These are phyloP conservation scores for Colletotrichum gigasporum DNA, from an alignment of 2,329 filamentous ascomycete species.

Conservation along the genomic window DNA sequence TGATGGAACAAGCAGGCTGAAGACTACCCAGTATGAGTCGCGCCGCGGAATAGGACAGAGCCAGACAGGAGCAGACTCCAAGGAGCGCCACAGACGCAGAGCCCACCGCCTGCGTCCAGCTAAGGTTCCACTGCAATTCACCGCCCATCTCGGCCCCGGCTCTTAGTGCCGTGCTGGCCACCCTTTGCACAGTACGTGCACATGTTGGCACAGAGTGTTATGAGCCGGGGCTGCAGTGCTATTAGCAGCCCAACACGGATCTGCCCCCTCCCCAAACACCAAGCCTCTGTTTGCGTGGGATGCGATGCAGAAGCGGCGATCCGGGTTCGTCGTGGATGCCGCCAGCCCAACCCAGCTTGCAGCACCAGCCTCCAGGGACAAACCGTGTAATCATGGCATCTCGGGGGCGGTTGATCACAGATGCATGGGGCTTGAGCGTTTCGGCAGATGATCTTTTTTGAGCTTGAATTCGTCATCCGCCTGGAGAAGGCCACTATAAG, in stretches of 20 bases:
- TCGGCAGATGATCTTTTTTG: slow-evolving; percentile 23
- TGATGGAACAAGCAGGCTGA: not conserved
- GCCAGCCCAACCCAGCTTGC: too few relatives aligned
- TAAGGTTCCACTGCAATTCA: too few relatives aligned
- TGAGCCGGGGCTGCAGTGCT: not conserved
- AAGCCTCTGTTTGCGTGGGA: slow-evolving; percentile 13
- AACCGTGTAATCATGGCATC: slow-evolving; percentile 1
- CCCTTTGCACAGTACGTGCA: too few relatives aligned
- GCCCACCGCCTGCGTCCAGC: too few relatives aligned
- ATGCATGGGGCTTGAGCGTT: slow-evolving; percentile 13
- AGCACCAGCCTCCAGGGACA: slow-evolving; percentile 2
- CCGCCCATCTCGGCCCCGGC: too few relatives aligned
- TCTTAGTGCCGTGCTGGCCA: too few relatives aligned
- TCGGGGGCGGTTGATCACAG: not conserved
- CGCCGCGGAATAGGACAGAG: too few relatives aligned
- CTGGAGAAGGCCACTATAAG: not conserved
- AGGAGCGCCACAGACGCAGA: too few relatives aligned
- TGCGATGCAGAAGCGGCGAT: slow-evolving; percentile 22
- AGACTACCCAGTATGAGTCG: not conserved
- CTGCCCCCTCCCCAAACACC: slow-evolving; percentile 13
- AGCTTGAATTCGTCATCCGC: slow-evolving; percentile 20
- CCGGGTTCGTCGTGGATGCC: slow-evolving; percentile 9
- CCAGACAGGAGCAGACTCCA: too few relatives aligned
- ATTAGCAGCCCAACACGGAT: not conserved
- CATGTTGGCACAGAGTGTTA: too few relatives aligned